Evolutionary conservation across 805 yeast species (phyloP), one percentile per base, ranked within the genome.

Genomic region (Diddensiella santjacobensis): DNA sequence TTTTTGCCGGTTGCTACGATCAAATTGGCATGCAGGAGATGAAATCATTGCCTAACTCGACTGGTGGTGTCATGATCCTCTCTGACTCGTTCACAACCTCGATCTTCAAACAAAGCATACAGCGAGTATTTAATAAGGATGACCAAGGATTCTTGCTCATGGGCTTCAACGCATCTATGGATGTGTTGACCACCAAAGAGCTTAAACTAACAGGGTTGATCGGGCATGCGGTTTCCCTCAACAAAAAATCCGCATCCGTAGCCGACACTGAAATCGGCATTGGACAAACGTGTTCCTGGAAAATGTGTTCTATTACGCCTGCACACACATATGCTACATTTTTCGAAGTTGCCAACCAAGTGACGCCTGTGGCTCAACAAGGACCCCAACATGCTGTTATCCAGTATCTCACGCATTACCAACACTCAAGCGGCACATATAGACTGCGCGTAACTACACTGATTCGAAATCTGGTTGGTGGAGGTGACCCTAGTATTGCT

Each of bases 1-100:
- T 90, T 42, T 88, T 87, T 69, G 96, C 95, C 22, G 96, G 96
- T 52, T 89, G 96, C 70, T 88, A 87, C 67, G 98, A 90, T 70
- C 98, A 90, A 74, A 84, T 89, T 53, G 98, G 98, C 65, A 80
- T 90, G 75, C 83, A 82, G 57, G 98, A 90, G 71, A 89, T 90
- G 97, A 84, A 87, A 68, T 75, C 84, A 46, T 72, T 90, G 54
- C 79, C 93, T 50, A 84, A 86, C 67, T 74, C 78, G 57, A 89
- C 96, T 11, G 97, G 97, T 56, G 98, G 98, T 69, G 83, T 84
- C 19, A 71, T 91, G 53, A 79, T 90, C 36, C 80, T 90, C 58
- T 77, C 95, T 2, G 98, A 90, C 72, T 88, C 96, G 8, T 90
- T 90, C 72, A 87, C 93, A 38, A 90, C 97, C 6, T 83, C 96